A percentile compares a stretch with the other conserved stretches of the same genome.
phyloP scores from a whole-genome alignment of 306 rosid genomes.

The Vicia villosa region DNA sequence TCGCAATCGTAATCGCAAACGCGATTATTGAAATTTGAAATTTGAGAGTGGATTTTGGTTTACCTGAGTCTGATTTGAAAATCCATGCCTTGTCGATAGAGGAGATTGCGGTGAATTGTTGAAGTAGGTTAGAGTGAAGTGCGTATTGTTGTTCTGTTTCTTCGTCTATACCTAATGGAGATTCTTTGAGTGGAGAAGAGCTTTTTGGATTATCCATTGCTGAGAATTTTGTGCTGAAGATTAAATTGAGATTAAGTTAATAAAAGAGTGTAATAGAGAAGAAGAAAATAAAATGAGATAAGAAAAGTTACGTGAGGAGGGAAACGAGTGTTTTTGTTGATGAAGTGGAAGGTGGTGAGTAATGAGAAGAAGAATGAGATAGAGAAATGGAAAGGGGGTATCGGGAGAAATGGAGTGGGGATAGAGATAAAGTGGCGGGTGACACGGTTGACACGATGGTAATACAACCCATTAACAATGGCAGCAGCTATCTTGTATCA shows the following conservation, averaged over 20 bases:
- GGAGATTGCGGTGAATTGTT: conserved; percentile 61
- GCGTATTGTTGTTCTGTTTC: conserved; percentile 65
- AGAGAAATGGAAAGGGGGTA: not conserved
- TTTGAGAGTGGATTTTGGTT: not conserved
- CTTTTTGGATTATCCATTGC: conserved; percentile 62
- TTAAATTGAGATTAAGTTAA: not conserved
- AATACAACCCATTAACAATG: conserved; percentile 5
- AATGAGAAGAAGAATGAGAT: not conserved
- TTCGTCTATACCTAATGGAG: conserved; percentile 60
- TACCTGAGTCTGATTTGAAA: conserved; percentile 62
- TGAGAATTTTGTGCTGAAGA: conserved; percentile 41
- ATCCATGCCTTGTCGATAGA: conserved; percentile 81
- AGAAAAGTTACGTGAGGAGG: conserved; percentile 23
- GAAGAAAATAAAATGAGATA: not conserved
- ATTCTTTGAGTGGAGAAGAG: conserved; percentile 27
- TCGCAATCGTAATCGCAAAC: not conserved
- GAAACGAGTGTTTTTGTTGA: not conserved
- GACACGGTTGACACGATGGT: not conserved
- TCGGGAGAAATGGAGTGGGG: not conserved
- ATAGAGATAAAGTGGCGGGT: not conserved
- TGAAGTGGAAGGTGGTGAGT: not conserved
- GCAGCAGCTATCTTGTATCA: not conserved
- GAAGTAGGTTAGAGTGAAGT: conserved; percentile 70
- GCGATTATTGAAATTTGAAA: not conserved
- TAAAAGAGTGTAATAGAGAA: not conserved